Base-by-base conservation (phyloP, 176 grass and related monocot species). In the Eleusine indica region DNA sequence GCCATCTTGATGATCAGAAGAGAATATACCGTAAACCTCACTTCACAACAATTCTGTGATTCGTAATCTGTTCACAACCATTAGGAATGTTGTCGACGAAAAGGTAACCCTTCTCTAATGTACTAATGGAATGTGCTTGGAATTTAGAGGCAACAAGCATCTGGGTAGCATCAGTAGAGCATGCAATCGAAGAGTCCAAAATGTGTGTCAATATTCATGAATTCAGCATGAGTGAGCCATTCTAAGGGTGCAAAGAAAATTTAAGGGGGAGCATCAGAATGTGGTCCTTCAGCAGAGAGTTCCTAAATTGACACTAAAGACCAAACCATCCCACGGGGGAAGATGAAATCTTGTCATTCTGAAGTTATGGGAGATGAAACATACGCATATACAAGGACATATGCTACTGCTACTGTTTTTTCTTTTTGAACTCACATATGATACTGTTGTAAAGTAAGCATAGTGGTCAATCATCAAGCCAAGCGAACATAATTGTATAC, bases 1-100 rank as follows among this genome's bases (percentile, higher is more conserved):
- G 79, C 73, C 21, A 86, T 90, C 38, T 90, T 86, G 58, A 90
- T 86, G 88, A 77, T 68, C 57, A 19, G 78, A 77, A 73, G 71
- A 4, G 7, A 71, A 66, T 35, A 64, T 15, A 14, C 21, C 18
- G 9, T 66, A 47, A 7, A 7, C 56, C 61, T 53, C 56, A 82
- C 39, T 78, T 86, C 88, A 90, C 68, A 82, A 70, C 17, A 78
- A 83, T 83, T 41, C 9, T 61, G 74, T 90, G 88, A 61, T 53
- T 61, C 79, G 30, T 61, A 46, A 71, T 28, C 79, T 72, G 88
- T 60, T 86, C 32, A 25, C 38, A 67, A 32, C 25, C 38, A 43
- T 21, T n/a, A 83, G 74, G 67, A 82, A 86, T 86, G 79, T 73
- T 73, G 81, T 80, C 49, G 58, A 90, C 56, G 79, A 62, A 83